Evolutionary conservation across 2,329 filamentous ascomycete genomes (phyloP).

Genomic region (Stenocarpella maydis): DNA sequence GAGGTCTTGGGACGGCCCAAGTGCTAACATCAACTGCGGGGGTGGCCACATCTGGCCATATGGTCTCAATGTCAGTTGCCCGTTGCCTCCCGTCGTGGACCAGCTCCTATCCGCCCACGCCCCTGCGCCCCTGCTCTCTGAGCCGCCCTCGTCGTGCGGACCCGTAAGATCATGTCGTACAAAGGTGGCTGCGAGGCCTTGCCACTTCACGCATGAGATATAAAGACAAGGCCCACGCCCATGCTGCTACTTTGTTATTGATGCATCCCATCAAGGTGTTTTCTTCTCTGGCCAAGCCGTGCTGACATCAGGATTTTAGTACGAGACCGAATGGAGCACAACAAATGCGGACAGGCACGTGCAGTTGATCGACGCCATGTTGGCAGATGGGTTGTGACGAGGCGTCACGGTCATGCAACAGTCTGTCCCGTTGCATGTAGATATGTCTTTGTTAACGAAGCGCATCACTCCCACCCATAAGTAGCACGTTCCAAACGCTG

Average conservation of each 20-base stretch:
- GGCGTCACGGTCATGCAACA: too few relatives aligned
- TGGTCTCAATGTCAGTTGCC: conserved; percentile 44
- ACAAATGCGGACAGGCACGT: conserved; percentile 54
- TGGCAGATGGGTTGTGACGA: conserved; percentile 50
- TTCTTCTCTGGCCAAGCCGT: not conserved
- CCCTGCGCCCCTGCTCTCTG: not conserved
- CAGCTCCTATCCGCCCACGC: too few relatives aligned
- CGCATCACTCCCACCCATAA: not conserved
- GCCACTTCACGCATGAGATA: not conserved
- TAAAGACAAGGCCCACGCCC: too few relatives aligned
- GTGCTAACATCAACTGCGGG: conserved; percentile 50
- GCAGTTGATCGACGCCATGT: conserved; percentile 54
- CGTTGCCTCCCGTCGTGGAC: not conserved
- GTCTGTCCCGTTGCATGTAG: not conserved
- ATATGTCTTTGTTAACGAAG: not conserved
- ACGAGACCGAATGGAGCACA: conserved; percentile 55
- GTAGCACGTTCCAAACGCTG: not conserved
- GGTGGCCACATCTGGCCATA: conserved; percentile 53
- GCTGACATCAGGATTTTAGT: conserved; percentile 31
- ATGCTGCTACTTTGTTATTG: not conserved
- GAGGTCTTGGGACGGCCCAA: conserved; percentile 49
- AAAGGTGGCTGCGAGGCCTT: not conserved
- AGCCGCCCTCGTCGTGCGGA: not conserved
- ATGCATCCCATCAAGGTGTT: not conserved
- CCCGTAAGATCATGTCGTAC: not conserved